Evolutionary conservation across 2,329 filamentous ascomycete genomes (phyloP), one percentile per base, ranked within the genome.

Genomic region (Talaromyces sp.): DNA sequence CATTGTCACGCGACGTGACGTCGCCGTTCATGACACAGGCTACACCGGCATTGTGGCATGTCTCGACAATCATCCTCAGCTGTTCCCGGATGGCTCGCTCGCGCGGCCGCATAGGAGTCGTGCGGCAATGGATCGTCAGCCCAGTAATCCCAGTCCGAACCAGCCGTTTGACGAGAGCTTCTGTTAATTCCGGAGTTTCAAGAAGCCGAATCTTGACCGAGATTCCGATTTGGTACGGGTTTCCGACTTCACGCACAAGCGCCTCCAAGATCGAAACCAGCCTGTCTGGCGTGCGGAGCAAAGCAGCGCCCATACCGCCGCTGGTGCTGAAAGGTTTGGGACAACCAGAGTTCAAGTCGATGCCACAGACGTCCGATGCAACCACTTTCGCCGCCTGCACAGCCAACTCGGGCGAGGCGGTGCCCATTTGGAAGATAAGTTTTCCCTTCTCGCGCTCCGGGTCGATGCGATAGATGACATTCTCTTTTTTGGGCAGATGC

Each of bases 321-420:
- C 84, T 85, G 2, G 93, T 96, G 70, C 90, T 96, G 76, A 99
- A 99, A 0, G 93, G 90, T 75, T 99, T 99, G 0, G 94, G 94
- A 72, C 94, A 99, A n/a, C 94, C 94, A 0, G 94, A 92, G 74
- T 99, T 99, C 63, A 99, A 89, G 73, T 97, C 94, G 67, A 99
- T 97, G 62, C 94, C 94, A 0, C 88, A 87, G 3, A 99, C 94
- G 75, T 97, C 91, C 12, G 79, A 83, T 0, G 92, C 94, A 21
- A 99, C 88, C 17, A 97, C 78, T 57, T 87, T 87, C 2, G 93
- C 92, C 0, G 93, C 92, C 72, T 89, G 79, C 0, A 97, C 92
- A 0, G 94, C 94, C 31, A 87, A 83, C 12, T 88, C 87, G 0
- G 94, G 91, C 61, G 89, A 87, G 10, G 92, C 86, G 0, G 93